A percentile compares a stretch with the other conserved stretches of the same genome.
Conservation (phyloP, 352 stramenopile species). For the Aphanomyces astaci region DNA sequence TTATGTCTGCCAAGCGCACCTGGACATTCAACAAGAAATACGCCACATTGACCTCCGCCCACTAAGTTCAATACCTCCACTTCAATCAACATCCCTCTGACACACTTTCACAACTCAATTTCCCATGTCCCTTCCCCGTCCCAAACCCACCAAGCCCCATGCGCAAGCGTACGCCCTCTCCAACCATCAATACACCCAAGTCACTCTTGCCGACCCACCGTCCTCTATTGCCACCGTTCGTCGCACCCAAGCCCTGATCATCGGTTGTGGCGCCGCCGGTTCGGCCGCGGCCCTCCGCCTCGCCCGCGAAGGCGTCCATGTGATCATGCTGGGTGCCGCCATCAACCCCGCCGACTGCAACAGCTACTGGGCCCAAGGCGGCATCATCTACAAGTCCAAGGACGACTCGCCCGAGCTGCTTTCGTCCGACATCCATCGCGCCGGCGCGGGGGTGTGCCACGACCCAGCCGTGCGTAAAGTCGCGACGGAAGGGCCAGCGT, state of each 20-base stretch:
- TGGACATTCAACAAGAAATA: conserved; percentile 85
- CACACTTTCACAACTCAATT: not conserved
- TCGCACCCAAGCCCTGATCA: conserved; percentile 51
- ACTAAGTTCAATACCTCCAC: conserved; percentile 32
- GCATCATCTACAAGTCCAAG: conserved; percentile 91
- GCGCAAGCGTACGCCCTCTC: not conserved
- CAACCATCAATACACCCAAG: not conserved
- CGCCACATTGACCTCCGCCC: conserved; percentile 53
- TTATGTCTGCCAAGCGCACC: conserved; percentile 72
- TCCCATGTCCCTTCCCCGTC: conserved; percentile 4
- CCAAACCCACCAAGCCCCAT: conserved; percentile 33
- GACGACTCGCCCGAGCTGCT: conserved; percentile 83
- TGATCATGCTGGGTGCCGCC: conserved; percentile 72
- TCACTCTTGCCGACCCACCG: not conserved
- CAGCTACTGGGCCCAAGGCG: conserved; percentile 92
- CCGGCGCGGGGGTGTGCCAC: conserved; percentile 86
- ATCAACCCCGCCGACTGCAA: conserved; percentile 85
- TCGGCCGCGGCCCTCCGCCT: conserved; percentile 69
- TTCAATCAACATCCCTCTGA: not conserved
- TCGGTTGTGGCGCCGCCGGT: conserved; percentile 73
- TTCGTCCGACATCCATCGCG: conserved; percentile 84
- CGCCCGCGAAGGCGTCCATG: conserved; percentile 57
- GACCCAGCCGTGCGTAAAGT: conserved; percentile 88
- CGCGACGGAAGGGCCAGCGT: conserved; percentile 77
- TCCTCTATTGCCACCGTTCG: no score